Percentiles rank a stretch among this genome's conserved stretches.
Evolutionary conservation across 1,284 basidiomycete species (phyloP).

Genomic region (Irpex rosettiformis): DNA sequence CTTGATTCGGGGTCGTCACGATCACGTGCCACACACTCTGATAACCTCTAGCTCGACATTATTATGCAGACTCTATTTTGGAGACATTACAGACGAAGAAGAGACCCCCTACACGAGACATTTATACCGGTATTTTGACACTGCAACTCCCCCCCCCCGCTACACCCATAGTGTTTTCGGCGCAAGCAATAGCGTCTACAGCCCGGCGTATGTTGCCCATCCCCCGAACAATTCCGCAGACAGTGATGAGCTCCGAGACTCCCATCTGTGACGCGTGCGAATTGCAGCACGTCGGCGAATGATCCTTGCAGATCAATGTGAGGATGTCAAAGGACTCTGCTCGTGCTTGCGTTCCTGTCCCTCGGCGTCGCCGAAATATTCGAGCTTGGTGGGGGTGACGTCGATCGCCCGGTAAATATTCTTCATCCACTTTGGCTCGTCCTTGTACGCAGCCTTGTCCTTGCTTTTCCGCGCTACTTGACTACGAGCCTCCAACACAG

Average conservation of each 20-base stretch:
- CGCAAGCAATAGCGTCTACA: not conserved
- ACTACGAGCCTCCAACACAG: constrained; percentile 12
- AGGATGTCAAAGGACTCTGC: not conserved
- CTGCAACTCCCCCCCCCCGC: too few species aligned
- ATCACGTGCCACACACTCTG: not conserved
- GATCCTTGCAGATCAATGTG: not conserved
- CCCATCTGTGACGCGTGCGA: not conserved
- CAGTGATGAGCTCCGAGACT: not conserved
- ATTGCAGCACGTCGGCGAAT: not conserved
- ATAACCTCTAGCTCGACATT: too few species aligned
- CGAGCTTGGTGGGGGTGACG: constrained; percentile 29
- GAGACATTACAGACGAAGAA: too few species aligned
- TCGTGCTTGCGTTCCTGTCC: not conserved
- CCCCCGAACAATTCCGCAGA: not conserved
- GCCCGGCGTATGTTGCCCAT: not conserved
- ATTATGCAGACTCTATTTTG: too few species aligned
- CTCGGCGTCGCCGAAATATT: constrained; percentile 42
- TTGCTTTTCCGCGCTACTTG: constrained; percentile 39
- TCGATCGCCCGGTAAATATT: constrained; percentile 46
- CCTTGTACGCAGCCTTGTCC: constrained; percentile 26
- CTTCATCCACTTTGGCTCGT: constrained; percentile 42
- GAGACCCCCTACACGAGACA: too few species aligned
- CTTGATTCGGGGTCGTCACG: not conserved
- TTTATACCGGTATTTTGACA: too few species aligned
- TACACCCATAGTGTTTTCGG: not conserved